phyloP scores from a whole-genome alignment of 2,329 filamentous ascomycete species.

The Blastomyces percursus region DNA sequence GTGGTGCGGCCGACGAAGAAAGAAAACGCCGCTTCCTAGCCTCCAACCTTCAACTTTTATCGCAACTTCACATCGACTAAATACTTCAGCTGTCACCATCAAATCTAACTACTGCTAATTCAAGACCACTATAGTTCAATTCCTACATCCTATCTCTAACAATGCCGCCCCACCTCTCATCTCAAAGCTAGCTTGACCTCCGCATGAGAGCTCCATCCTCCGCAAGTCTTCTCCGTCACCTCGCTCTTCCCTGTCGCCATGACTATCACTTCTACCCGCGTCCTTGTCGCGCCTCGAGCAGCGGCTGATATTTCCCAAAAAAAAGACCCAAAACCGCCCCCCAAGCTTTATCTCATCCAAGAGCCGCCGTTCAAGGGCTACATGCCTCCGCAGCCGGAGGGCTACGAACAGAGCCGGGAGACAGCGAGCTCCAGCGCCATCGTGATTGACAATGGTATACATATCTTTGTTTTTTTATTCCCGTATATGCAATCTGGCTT shows the following conservation, averaged over 20 bases:
- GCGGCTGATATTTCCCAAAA: constrained; percentile 35
- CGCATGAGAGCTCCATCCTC: not conserved
- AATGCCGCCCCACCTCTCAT: not conserved
- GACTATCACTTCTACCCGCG: constrained; percentile 34
- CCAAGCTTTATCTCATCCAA: constrained; percentile 43
- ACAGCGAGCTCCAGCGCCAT: constrained; percentile 59
- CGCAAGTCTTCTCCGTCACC: not conserved
- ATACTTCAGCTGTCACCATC: no score
- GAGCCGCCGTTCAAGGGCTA: constrained; percentile 53
- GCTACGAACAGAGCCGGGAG: constrained; percentile 57
- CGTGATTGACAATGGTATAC: constrained; percentile 88
- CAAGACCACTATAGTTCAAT: not conserved
- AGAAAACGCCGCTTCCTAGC: not conserved
- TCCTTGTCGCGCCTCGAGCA: constrained; percentile 28
- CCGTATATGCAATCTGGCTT: not conserved
- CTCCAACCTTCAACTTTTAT: not conserved
- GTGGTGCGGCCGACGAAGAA: not conserved
- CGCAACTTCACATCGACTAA: not conserved
- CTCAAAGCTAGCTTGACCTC: not conserved
- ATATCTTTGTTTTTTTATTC: not conserved
- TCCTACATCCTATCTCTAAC: not conserved
- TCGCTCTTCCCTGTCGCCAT: constrained; percentile 19
- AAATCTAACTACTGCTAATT: not conserved
- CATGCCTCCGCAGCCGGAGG: constrained; percentile 50
- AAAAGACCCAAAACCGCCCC: constrained; percentile 44